Evolutionary conservation across 306 rosid genomes (phyloP).

Genomic region (Vigna nakashimae): DNA sequence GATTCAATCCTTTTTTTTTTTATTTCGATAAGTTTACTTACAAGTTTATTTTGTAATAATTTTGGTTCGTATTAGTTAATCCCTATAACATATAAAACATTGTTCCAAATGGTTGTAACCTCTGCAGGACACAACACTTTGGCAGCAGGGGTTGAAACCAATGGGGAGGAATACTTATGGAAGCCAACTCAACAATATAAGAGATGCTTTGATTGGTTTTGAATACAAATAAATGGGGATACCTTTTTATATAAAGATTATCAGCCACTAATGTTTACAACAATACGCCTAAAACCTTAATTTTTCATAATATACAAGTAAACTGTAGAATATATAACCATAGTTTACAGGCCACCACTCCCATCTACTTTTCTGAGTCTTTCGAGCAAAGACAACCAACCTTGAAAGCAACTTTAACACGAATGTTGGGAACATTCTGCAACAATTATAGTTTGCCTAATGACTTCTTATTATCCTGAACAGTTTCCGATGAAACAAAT

Average conservation of each 20-base stretch:
- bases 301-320: conserved; percentile 42
- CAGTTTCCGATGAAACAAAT: conserved; percentile 31
- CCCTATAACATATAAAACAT: not conserved
- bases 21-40: no score
- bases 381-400: conserved; percentile 24
- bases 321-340: conserved; percentile 18
- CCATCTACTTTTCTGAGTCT: not conserved
- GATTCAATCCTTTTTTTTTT: no score
- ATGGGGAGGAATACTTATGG: not conserved
- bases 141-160: not conserved
- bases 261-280: conserved; percentile 13
- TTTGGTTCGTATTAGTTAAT: not conserved
- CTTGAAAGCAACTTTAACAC: conserved; percentile 29
- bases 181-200: conserved; percentile 8
- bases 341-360: conserved; percentile 19
- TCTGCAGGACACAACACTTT: not conserved
- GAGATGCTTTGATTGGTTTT: conserved; percentile 30
- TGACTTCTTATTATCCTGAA: conserved; percentile 82
- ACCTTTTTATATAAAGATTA: conserved; percentile 3
- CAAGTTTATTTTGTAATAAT: not conserved
- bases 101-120: not conserved
- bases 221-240: conserved; percentile 13
- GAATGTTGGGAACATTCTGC: conserved; percentile 37
- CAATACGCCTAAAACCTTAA: not conserved
- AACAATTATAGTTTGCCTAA: conserved; percentile 38